These are phyloP conservation scores for Phytophthora pini DNA, from an alignment of 352 stramenopile genomes.

Conservation along the genomic window DNA sequence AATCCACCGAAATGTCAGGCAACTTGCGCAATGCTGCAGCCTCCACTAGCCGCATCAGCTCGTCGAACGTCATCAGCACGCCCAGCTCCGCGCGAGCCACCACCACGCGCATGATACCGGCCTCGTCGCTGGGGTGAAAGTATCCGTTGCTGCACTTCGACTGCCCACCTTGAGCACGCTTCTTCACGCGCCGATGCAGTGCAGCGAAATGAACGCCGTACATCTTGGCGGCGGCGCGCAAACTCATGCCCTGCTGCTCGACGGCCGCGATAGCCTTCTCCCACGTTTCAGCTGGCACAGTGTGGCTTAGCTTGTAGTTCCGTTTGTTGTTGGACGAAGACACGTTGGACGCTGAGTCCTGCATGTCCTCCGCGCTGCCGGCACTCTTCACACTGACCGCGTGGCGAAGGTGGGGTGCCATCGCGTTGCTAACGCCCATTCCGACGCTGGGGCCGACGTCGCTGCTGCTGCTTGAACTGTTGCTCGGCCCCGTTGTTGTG, in stretches of 20 bases:
- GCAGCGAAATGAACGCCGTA: constrained; percentile 69
- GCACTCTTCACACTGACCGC: background rate
- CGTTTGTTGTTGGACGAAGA: constrained; percentile 38
- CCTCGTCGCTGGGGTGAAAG: constrained; percentile 61
- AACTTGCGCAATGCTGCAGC: constrained; percentile 60
- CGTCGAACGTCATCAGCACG: constrained; percentile 73
- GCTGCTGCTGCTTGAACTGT: background rate
- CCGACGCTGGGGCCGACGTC: background rate
- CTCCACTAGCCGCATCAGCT: constrained; percentile 66
- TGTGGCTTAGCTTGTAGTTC: constrained; percentile 59
- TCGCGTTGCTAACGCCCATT: background rate
- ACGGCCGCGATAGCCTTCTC: constrained; percentile 66
- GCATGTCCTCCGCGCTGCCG: constrained; percentile 20
- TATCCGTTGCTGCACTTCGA: constrained; percentile 33
- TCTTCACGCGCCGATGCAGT: constrained; percentile 64
- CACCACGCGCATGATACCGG: constrained; percentile 62
- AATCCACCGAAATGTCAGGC: constrained; percentile 63
- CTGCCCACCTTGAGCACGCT: constrained; percentile 41
- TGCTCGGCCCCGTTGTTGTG: constrained; percentile 4
- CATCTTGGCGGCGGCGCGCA: constrained; percentile 49
- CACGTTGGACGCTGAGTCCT: constrained; percentile 20
- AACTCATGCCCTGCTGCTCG: constrained; percentile 64
- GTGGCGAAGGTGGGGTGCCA: background rate
- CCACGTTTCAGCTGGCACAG: constrained; percentile 62
- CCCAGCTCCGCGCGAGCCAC: constrained; percentile 62